These are phyloP conservation scores for Davidsoniella eucalypti DNA, from an alignment of 2,329 filamentous ascomycete species.

Conservation along the genomic window DNA sequence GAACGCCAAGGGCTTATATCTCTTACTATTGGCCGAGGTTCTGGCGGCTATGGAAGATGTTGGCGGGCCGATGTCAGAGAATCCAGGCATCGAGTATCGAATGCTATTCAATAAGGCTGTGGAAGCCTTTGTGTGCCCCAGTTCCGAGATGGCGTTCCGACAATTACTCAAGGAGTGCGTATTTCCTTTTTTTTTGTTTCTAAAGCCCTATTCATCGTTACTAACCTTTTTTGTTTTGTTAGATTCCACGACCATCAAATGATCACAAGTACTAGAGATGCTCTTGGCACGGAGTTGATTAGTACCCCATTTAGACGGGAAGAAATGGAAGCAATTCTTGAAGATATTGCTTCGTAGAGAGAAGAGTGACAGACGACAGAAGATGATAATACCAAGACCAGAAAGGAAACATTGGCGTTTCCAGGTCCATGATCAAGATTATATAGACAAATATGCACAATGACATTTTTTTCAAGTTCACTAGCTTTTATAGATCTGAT, in stretches of 20 bases:
- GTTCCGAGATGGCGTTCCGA: slow-evolving; percentile 87
- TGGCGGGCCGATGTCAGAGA: slow-evolving; percentile 19
- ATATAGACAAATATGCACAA: too few species aligned
- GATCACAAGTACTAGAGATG: slow-evolving; percentile 77
- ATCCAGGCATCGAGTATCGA: slow-evolving; percentile 70
- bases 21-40: slow-evolving; percentile 70
- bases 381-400: too few species aligned
- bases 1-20: slow-evolving; percentile 78
- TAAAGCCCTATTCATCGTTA: slow-evolving; percentile 12
- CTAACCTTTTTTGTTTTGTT: slow-evolving; percentile 15
- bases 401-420: too few species aligned
- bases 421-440: too few species aligned
- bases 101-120: slow-evolving; percentile 89
- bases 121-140: slow-evolving; percentile 82
- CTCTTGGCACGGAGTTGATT: slow-evolving; percentile 67
- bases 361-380: too few species aligned
- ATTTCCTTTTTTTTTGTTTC: slow-evolving; percentile 1
- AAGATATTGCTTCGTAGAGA: slow-evolving; percentile 35
- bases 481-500: too few species aligned
- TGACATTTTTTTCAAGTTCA: too few species aligned
- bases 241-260: slow-evolving; percentile 96
- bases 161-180: slow-evolving; percentile 79
- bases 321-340: slow-evolving; percentile 75
- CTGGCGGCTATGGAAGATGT: slow-evolving; percentile 43
- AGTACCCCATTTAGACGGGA: slow-evolving; percentile 74